Conservation (phyloP, 2,329 filamentous ascomycete species). For the Acrocalymma vagum region DNA sequence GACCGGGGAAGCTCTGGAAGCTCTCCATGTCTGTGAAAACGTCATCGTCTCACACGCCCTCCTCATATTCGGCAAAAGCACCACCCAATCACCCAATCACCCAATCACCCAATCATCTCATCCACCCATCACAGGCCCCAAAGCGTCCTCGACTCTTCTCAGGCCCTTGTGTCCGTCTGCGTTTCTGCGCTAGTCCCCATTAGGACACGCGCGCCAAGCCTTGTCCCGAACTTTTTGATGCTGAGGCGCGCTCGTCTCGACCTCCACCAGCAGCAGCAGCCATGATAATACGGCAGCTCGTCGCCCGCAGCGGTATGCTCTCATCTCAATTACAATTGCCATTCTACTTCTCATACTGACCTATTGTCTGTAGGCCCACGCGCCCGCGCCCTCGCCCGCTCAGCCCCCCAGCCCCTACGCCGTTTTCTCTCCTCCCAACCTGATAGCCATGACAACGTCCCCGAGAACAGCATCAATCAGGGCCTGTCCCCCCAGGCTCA, state of each 20-base stretch:
- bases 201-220: conserved; percentile 6
- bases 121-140: conserved; percentile 3
- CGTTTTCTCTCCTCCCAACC: conserved; percentile 42
- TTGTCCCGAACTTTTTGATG: conserved; percentile 8
- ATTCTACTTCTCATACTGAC: no score
- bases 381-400: conserved; percentile 48
- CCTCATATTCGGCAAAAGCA: no score
- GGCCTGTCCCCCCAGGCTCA: conserved; percentile 43
- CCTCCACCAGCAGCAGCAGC: conserved; percentile 12
- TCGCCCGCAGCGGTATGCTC: conserved; percentile 49
- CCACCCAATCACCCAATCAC: no score
- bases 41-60: no score
- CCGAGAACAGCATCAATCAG: conserved; percentile 38
- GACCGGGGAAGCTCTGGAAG: no score
- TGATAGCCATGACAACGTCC: conserved; percentile 41
- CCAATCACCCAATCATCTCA: no score
- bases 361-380: conserved; percentile 38
- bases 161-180: no score
- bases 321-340: no score
- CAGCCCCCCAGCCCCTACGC: conserved; percentile 23
- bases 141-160: no score
- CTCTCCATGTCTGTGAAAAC: no score
- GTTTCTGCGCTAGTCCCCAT: no score
- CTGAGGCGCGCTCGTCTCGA: conserved; percentile 3
- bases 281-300: conserved; percentile 55